Percentiles rank a stretch among this genome's conserved stretches.
Evolutionary conservation across 2,329 filamentous ascomycete genomes (phyloP).

Genomic region (Pseudofabraea citricarpa): DNA sequence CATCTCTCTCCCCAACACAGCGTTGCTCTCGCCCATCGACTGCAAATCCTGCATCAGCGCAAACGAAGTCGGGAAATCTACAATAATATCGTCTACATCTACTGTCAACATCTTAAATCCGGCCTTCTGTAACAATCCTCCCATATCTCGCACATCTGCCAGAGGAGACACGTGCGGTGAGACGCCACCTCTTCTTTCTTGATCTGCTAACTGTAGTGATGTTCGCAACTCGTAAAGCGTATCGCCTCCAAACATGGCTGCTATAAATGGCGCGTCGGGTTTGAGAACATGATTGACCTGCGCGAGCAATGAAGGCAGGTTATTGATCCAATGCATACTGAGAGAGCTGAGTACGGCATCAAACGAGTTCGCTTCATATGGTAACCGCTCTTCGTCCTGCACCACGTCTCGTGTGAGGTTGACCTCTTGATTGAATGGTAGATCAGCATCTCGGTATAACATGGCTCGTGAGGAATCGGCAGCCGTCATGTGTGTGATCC

Average conservation of each 20-base stretch:
- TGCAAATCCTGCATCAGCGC: constrained; percentile 91
- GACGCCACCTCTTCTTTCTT: constrained; percentile 86
- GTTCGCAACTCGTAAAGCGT: constrained; percentile 91
- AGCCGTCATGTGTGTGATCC: constrained; percentile 71
- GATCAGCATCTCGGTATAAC: constrained; percentile 72
- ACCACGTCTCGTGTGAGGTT: constrained; percentile 71
- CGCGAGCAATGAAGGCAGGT: constrained; percentile 77
- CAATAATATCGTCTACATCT: constrained; percentile 93
- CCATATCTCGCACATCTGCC: constrained; percentile 87
- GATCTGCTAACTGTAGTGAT: constrained; percentile 85
- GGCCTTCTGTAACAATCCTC: constrained; percentile 77
- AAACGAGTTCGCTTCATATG: constrained; percentile 72
- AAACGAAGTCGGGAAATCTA: constrained; percentile 88
- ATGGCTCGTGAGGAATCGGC: constrained; percentile 75
- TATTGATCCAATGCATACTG: constrained; percentile 96
- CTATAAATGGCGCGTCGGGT: constrained; percentile 87
- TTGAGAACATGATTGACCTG: constrained; percentile 86
- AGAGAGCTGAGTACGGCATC: constrained; percentile 87
- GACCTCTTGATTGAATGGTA: constrained; percentile 70
- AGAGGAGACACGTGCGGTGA: constrained; percentile 86
- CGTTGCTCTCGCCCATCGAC: constrained; percentile 93
- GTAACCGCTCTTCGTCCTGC: constrained; percentile 68
- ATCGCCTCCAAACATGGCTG: constrained; percentile 94
- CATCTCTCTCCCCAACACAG: constrained; percentile 78
- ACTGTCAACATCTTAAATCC: constrained; percentile 96